Percentiles rank a stretch among this genome's conserved stretches.
These are phyloP conservation scores for Calycina herbarum DNA, from an alignment of 2,329 filamentous ascomycete genomes.

Conservation along the genomic window DNA sequence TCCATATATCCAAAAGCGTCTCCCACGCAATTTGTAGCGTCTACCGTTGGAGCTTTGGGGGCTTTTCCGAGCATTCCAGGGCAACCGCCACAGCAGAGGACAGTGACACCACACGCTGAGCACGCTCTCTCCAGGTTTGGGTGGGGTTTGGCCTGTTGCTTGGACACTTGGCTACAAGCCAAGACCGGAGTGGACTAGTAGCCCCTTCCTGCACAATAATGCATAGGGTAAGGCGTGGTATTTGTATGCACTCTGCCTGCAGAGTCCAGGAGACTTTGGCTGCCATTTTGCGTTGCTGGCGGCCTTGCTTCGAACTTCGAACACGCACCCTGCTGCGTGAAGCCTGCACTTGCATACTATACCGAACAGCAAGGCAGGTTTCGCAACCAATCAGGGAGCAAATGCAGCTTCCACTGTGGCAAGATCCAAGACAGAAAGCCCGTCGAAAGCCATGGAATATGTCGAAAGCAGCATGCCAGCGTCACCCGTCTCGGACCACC, in stretches of 20 bases:
- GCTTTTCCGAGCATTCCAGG: constrained; percentile 1
- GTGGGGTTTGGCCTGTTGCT: not conserved
- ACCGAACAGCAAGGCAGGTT: not conserved
- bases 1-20: not conserved
- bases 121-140: not conserved
- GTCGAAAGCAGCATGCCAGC: constrained; percentile 17
- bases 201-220: not conserved
- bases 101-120: constrained; percentile 5
- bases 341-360: not conserved
- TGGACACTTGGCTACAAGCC: not conserved
- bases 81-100: not conserved
- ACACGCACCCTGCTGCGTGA: not conserved
- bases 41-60: not conserved
- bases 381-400: constrained; percentile 8
- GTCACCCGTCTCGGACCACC: not conserved
- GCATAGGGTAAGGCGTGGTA: not conserved
- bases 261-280: constrained; percentile 2
- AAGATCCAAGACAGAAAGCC: constrained; percentile 3
- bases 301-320: too few relatives aligned
- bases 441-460: constrained; percentile 3
- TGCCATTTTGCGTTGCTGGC: not conserved
- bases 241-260: not conserved
- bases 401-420: not conserved
- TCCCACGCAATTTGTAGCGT: not conserved
- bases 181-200: not conserved